phyloP scores from a whole-genome alignment of 495 filamentous ascomycete species.

The Thozetella sp. region DNA sequence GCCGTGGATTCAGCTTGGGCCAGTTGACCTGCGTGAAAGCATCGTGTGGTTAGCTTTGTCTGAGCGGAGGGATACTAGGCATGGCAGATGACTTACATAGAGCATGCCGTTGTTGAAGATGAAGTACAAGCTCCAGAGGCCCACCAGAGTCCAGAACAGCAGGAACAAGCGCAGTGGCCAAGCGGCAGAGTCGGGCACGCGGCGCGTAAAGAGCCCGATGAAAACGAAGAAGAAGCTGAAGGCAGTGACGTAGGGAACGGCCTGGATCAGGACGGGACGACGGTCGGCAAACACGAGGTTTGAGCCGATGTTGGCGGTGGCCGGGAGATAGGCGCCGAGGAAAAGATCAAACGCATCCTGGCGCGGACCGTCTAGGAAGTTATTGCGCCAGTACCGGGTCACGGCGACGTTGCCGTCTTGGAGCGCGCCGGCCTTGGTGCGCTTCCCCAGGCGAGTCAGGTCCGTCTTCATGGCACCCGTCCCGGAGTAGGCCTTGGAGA shows the following conservation, averaged over 20 bases:
- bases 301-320: constrained; percentile 61
- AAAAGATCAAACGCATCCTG: constrained; percentile 97
- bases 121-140: constrained; percentile 70
- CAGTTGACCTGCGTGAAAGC: constrained; percentile 74
- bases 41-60: constrained; percentile 60
- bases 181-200: constrained; percentile 64
- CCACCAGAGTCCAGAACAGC: constrained; percentile 71
- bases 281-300: constrained; percentile 79
- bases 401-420: constrained; percentile 83
- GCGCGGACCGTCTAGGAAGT: constrained; percentile 88
- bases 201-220: constrained; percentile 74
- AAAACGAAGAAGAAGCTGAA: constrained; percentile 85
- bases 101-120: constrained; percentile 83
- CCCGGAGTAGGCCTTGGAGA: constrained; percentile 89
- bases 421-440: constrained; percentile 79
- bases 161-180: constrained; percentile 81
- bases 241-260: constrained; percentile 85
- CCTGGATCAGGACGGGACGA: constrained; percentile 83
- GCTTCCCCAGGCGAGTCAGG: constrained; percentile 84
- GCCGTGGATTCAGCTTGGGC: constrained; percentile 90
- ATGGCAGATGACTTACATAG: constrained; percentile 66
- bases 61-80: constrained; percentile 22
- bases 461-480: constrained; percentile 97
- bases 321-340: constrained; percentile 79
- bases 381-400: constrained; percentile 84